Evolutionary conservation across 768 basidiomycete species (phyloP), one percentile per base, ranked within the genome.

Genomic region (Leccinum aurantiacum): DNA sequence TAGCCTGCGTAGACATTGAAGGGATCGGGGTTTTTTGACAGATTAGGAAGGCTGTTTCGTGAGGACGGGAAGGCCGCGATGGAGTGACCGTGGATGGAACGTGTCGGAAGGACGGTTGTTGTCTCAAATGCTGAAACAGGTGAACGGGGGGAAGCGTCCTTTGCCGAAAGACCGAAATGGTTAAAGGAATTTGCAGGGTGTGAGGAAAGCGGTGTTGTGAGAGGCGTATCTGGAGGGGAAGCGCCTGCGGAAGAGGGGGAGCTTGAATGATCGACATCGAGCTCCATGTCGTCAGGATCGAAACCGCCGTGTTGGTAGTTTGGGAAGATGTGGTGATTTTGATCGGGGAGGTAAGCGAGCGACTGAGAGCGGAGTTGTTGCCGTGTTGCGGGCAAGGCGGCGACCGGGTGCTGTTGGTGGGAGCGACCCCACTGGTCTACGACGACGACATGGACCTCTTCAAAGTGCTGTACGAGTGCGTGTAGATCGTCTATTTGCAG

Each of bases 401-500:
- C 48, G 49, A 64, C 56, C 13, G 65, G 65, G 61, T 65, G 48
- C 31, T 68, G 71, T n/a, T 69, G 72, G 11, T 81, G 75, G 11
- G 70, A 64, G 14, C 68, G 77, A 17, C 71, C 71, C 35, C 71
- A 75, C n/a, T 79, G 75, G 62, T 82, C 78, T 47, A 88, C 71
- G 60, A 93, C 85, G 69, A 91, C 82, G 71, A 95, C 90, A 71
- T 96, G 94, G 51, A 87, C 86, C 60, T 93, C 89, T 69, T 96
- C 94, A 64, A 95, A 95, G 70, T 96, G 94, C 74, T 95, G 92
- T 3, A 96, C 82, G 11, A 96, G 86, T 3, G 91, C 89, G 61
- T 91, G 89, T 0, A 91, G 81, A 67, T 91, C 89, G 33, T 82
- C 79, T 17, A 93, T 81, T 63, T 87, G 82, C 54, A 90, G 76